Evolutionary conservation across 176 grass and related monocot species (phyloP).

Genomic region (Phoenix dactylifera): DNA sequence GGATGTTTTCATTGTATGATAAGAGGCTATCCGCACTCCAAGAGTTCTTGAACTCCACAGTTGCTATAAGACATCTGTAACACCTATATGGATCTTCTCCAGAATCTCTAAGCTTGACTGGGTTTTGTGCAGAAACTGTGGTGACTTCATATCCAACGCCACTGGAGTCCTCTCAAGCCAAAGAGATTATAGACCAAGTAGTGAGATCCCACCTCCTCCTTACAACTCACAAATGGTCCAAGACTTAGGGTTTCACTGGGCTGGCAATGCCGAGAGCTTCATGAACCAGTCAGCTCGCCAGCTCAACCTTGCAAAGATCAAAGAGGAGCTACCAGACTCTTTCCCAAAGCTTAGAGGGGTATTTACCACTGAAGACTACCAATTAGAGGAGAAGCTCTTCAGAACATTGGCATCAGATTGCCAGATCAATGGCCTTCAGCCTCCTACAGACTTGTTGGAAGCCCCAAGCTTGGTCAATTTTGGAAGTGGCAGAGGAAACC

Average conservation of each 20-base stretch:
- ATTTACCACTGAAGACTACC: constrained; percentile 7
- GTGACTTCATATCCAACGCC: constrained; percentile 23
- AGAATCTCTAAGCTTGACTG: neutral
- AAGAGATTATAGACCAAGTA: constrained; percentile 22
- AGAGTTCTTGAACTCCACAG: no score
- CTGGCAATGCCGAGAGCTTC: constrained; percentile 8
- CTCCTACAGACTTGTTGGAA: neutral
- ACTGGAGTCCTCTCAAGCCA: constrained; percentile 26
- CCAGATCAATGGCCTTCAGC: constrained; percentile 19
- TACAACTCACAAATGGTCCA: constrained; percentile 52
- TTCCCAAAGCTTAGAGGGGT: constrained; percentile 6
- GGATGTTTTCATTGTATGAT: no score
- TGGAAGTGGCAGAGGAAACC: neutral
- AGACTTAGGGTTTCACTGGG: constrained; percentile 82
- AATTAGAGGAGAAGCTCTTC: constrained; percentile 20
- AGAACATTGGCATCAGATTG: constrained; percentile 10
- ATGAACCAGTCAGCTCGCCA: constrained; percentile 25
- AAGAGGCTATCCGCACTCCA: no score
- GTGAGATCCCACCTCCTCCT: constrained; percentile 19
- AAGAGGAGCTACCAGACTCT: constrained; percentile 25
- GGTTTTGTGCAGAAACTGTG: constrained; percentile 27
- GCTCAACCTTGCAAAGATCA: constrained; percentile 24
- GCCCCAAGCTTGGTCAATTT: neutral
- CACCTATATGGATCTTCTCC: no score
- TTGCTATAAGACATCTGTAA: no score